Conservation (phyloP, 192 early-diverging fungal genomes). For the Globomyces pollinis-pini region DNA sequence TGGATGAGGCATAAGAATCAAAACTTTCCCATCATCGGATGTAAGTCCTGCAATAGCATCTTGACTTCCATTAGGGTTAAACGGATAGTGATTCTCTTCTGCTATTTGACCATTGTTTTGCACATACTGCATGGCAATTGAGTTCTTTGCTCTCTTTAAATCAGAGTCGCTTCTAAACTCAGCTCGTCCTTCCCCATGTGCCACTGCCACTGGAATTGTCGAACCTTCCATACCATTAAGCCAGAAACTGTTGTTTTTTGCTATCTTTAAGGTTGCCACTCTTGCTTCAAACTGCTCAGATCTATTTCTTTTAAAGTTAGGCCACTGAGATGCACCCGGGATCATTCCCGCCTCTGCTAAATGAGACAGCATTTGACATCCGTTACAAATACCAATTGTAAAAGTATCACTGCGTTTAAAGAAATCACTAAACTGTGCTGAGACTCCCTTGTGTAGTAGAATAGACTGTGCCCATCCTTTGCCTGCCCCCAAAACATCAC, state of each 20-base stretch:
- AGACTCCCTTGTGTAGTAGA: constrained; percentile 61
- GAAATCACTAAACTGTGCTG: constrained; percentile 63
- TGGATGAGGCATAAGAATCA: constrained; percentile 98
- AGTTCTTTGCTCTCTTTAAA: constrained; percentile 30
- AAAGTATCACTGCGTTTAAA: constrained; percentile 87
- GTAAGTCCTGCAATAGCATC: constrained; percentile 80
- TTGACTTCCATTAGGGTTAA: constrained; percentile 94
- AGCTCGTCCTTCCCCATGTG: constrained; percentile 96
- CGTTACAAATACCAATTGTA: constrained; percentile 95
- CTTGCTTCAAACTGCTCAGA: constrained; percentile 96
- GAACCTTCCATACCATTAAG: constrained; percentile 88
- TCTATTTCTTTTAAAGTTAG: constrained; percentile 81
- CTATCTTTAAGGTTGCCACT: constrained; percentile 68
- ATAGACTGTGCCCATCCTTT: constrained; percentile 95
- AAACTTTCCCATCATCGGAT: constrained; percentile 77
- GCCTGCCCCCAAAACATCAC: constrained; percentile 98
- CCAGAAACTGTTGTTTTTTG: constrained; percentile 56
- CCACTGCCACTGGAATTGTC: constrained; percentile 84
- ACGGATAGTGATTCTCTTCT: constrained; percentile 75
- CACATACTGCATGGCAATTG: constrained; percentile 66
- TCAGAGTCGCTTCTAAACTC: constrained; percentile 49
- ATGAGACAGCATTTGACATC: constrained; percentile 93
- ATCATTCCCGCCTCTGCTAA: constrained; percentile 79
- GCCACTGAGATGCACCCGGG: constrained; percentile 83
- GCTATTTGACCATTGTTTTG: constrained; percentile 66